Percentiles rank a stretch among this genome's conserved stretches.
Evolutionary conservation across 495 filamentous ascomycete genomes (phyloP).

Genomic region (Annulohypoxylon nitens): DNA sequence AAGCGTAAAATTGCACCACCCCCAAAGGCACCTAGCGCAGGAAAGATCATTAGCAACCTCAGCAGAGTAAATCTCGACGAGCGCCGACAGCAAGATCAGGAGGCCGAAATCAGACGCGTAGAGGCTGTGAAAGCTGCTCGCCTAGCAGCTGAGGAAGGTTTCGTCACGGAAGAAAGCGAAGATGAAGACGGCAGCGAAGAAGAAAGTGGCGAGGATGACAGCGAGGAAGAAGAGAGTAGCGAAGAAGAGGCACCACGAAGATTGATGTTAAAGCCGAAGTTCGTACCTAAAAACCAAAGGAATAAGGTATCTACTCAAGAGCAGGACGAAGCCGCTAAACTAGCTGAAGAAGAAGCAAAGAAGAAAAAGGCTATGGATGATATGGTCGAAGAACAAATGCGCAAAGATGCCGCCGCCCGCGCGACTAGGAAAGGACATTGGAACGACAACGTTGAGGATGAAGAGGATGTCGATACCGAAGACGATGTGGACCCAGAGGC

Average conservation of each 20-base stretch:
- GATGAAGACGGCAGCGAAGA: conserved; percentile 56
- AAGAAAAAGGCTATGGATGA: conserved; percentile 77
- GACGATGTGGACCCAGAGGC: conserved; percentile 90
- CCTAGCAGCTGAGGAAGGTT: conserved; percentile 76
- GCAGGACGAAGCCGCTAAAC: conserved; percentile 49
- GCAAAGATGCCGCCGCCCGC: conserved; percentile 79
- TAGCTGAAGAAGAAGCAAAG: conserved; percentile 65
- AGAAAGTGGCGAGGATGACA: conserved; percentile 52
- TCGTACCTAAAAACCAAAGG: conserved; percentile 87
- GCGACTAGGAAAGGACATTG: conserved; percentile 82
- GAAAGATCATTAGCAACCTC: conserved; percentile 69
- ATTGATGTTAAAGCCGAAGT: conserved; percentile 87
- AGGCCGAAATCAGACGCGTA: conserved; percentile 57
- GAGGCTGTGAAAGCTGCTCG: conserved; percentile 60
- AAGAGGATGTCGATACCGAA: conserved; percentile 85
- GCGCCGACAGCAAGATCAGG: conserved; percentile 52
- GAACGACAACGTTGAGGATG: conserved; percentile 86
- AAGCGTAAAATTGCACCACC: conserved; percentile 63
- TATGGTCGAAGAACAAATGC: conserved; percentile 88
- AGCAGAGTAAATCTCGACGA: conserved; percentile 76
- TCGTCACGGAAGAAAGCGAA: conserved; percentile 73
- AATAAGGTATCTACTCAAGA: conserved; percentile 46
- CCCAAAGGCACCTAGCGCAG: conserved; percentile 70
- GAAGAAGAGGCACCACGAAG: conserved; percentile 82
- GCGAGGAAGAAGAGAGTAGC: conserved; percentile 63